Evolutionary conservation across 2,329 filamentous ascomycete species (phyloP).

Genomic region (Aspergillus sp.): DNA sequence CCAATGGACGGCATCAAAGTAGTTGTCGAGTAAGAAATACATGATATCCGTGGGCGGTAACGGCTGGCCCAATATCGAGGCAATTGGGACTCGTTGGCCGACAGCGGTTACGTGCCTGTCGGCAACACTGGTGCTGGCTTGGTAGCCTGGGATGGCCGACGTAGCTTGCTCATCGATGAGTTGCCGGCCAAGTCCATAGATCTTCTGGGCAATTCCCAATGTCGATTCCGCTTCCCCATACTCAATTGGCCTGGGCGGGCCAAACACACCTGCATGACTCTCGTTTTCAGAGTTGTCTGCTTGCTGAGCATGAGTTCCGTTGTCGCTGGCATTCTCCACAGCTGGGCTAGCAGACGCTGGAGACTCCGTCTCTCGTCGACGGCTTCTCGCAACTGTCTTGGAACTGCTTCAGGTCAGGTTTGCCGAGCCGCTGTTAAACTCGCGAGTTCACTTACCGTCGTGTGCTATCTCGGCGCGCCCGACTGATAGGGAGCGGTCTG

Average conservation of each 20-base stretch:
- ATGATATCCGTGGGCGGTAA: conserved; percentile 32
- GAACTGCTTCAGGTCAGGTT: not conserved
- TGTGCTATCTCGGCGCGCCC: conserved; percentile 1
- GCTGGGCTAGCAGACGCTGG: not conserved
- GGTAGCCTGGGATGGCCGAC: conserved; percentile 37
- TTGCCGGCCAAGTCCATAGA: conserved; percentile 28
- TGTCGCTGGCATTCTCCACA: not conserved
- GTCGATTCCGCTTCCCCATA: conserved; percentile 35
- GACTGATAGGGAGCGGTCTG: conserved; percentile 6
- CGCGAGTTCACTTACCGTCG: conserved; percentile 9
- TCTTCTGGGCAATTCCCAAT: conserved; percentile 35
- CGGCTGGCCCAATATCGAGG: conserved; percentile 26
- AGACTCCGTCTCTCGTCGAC: too few relatives aligned
- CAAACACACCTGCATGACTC: not conserved
- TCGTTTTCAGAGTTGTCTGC: not conserved
- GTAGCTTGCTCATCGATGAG: conserved; percentile 30
- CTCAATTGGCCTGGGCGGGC: conserved; percentile 12
- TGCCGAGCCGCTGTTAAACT: not conserved
- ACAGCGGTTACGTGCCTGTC: conserved; percentile 1
- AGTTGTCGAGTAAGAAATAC: conserved; percentile 39
- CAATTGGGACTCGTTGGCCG: conserved; percentile 25
- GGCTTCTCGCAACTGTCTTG: not conserved
- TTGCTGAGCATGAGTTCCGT: not conserved
- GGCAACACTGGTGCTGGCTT: conserved; percentile 8
- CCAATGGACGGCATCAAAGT: conserved; percentile 46